A percentile compares a stretch with the other conserved stretches of the same genome.
phyloP scores from a whole-genome alignment of 345 rosid species.

The Ailanthus altissimus region DNA sequence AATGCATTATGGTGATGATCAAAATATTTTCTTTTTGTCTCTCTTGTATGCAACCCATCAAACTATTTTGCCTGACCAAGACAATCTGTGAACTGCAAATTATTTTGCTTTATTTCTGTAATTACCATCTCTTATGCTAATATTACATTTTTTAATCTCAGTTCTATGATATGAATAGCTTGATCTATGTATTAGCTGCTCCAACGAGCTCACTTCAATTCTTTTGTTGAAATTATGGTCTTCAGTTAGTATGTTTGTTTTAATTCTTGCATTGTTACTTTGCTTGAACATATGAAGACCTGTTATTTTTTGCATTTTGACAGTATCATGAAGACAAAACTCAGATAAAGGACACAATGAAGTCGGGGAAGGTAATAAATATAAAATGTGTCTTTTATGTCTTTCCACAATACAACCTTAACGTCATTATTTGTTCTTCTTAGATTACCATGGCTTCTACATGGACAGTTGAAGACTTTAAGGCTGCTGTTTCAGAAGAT shows the following conservation, averaged over 20 bases:
- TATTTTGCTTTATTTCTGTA: too few species aligned
- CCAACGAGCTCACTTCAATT: too few species aligned
- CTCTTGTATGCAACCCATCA: neutral
- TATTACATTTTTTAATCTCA: too few species aligned
- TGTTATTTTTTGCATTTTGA: slow-evolving; percentile 20
- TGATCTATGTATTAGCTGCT: too few species aligned
- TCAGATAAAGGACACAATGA: slow-evolving; percentile 75
- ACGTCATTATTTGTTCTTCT: slow-evolving; percentile 20
- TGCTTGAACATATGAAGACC: too few species aligned
- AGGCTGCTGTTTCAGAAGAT: slow-evolving; percentile 58
- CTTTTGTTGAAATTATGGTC: too few species aligned
- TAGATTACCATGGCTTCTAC: slow-evolving; percentile 59
- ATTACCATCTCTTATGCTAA: too few species aligned
- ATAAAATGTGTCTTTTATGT: neutral
- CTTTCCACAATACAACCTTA: neutral
- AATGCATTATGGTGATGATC: neutral
- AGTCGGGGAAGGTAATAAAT: slow-evolving; percentile 61
- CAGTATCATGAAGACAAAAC: slow-evolving; percentile 91
- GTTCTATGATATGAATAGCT: too few species aligned
- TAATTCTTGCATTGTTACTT: too few species aligned
- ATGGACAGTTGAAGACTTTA: slow-evolving; percentile 81
- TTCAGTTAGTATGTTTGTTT: too few species aligned
- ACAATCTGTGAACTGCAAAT: too few species aligned
- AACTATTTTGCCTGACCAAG: too few species aligned
- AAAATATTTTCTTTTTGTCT: neutral